Evolutionary conservation across 805 yeast species (phyloP), one percentile per base, ranked within the genome.

Genomic region (Pichia thaimueangensis): DNA sequence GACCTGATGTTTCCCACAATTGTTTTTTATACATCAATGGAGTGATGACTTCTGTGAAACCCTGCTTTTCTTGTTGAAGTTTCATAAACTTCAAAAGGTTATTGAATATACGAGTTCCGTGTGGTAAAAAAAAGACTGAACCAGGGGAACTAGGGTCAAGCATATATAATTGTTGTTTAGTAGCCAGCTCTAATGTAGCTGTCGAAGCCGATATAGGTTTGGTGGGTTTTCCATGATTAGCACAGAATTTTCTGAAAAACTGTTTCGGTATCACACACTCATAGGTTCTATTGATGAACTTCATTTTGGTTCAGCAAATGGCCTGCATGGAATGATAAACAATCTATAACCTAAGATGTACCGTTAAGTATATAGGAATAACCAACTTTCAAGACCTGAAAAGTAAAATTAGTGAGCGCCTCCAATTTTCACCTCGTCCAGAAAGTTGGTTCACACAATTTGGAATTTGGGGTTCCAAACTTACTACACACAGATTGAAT

Each of bases 1-100:
- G 98, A 0, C 97, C 97, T 10, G 95, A 83, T 39, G 73, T 77
- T 61, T 88, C 83, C 96, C 97, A 93, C 15, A 93, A 67, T 29
- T 78, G 74, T 45, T 80, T 80, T 53, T 82, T 84, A 65, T 82
- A 93, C 12, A 93, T 82, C 51, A 91, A 70, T 2, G 98, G 98
- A 1, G 96, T 86, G 22, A 91, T 76, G 6, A 93, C 97, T 63
- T 93, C 97, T 45, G 85, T 80, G 56, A 88, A 93, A 0, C 95
- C 96, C 52, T 81, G 83, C 47, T 72, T 76, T 17, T 74, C 64
- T 60, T 88, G 94, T 57, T 87, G 96, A 31, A 78, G 65, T 57
- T 86, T 84, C 91, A 93, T 89, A 61, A 88, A 93, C 33, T 70
- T 70, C 12, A 86, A 69, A 46, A 93, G 65, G 50, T 78, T 82